Conservation (phyloP, 2,329 filamentous ascomycete species). For the Trichoderma sp. region DNA sequence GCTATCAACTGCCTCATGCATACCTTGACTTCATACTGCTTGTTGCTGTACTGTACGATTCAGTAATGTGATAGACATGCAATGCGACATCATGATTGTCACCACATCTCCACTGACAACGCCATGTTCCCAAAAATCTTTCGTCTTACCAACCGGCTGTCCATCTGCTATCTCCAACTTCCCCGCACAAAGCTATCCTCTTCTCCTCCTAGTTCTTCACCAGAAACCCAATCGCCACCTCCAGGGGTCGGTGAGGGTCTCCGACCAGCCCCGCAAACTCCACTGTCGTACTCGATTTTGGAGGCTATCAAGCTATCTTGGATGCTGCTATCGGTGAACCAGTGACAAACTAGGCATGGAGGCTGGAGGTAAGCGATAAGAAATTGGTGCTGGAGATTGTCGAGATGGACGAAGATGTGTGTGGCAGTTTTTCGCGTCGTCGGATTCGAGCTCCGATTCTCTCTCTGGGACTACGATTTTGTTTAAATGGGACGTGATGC, state of each 20-base stretch:
- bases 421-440: background rate
- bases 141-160: background rate
- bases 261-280: conserved; percentile 20
- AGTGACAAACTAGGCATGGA: background rate
- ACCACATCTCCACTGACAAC: background rate
- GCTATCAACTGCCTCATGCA: background rate
- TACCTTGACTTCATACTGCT: background rate
- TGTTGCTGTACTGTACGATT: background rate
- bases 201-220: background rate
- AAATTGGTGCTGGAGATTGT: background rate
- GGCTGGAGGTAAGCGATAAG: background rate
- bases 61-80: background rate
- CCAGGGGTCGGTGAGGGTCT: conserved; percentile 25
- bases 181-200: conserved; percentile 8
- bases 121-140: background rate
- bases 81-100: conserved; percentile 3
- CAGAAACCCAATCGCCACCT: background rate
- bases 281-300: background rate
- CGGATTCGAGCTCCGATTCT: background rate
- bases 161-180: background rate
- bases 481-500: conserved; percentile 6
- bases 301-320: background rate
- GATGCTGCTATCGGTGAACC: background rate
- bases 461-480: background rate
- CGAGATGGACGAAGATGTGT: background rate